Evolutionary conservation across 1,284 basidiomycete species (phyloP), one percentile per base, ranked within the genome.

Genomic region (Athelia psychrophila): DNA sequence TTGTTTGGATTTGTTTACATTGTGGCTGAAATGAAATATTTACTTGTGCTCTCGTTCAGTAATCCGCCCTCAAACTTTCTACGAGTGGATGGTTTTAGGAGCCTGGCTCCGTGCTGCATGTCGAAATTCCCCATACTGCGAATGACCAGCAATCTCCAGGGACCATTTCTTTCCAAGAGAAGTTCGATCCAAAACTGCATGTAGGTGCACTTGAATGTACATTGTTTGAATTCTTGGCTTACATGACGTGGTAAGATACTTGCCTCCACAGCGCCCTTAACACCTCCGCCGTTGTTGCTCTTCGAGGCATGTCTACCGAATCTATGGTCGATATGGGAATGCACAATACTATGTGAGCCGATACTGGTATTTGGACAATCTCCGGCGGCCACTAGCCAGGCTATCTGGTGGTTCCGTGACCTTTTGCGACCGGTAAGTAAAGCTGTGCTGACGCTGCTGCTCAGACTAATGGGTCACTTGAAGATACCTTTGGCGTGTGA

Each of bases 241-340:
- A 49, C 35, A 30, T n/a, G 4, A 18, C 33, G 27, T 20, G 10
- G 22, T 6, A 62, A 94, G 88, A 81, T 95, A 36, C 75, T 96
- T 3, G 93, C 92, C 0, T 88, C 90, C 0, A 75, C 89, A 3
- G 80, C 90, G 1, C 78, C 86, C 0, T 81, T 88, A 5, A 66
- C 76, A 3, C 83, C 88, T 1, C 80, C 90, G 0, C 86, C 90
- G 1, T 64, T 97, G 16, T 70, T 79, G 19, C 77, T 92, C 0
- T 89, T 96, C 56, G 85, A 88, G 60, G 80, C 86, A 1, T 86
- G 86, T 49, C 65, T 96, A 16, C 73, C 86, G 0, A 83, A 94
- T 49, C 65, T 96, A n/a, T 95, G 93, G 91, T 89, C 93, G 2
- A 79, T 97, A 50, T 97, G 95, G 94, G 94, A 97, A 68, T 93